A percentile compares a stretch with the other conserved stretches of the same genome.
These are phyloP conservation scores for Pythium rhizo-oryzae DNA, from an alignment of 352 stramenopile genomes.

Conservation along the genomic window DNA sequence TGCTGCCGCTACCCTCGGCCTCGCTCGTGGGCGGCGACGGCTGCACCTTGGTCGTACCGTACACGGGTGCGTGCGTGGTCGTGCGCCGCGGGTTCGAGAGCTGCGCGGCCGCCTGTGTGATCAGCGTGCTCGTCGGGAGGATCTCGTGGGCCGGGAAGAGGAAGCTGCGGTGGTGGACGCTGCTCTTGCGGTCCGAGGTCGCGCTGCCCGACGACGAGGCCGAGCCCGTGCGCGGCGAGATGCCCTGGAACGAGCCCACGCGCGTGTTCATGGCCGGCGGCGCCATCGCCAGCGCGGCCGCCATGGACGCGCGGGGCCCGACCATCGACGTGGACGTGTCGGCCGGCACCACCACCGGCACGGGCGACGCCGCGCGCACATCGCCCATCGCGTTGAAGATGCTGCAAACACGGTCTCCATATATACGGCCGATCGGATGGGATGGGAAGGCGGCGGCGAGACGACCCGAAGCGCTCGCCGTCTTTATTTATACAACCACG, in stretches of 20 bases:
- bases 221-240: constrained; percentile 27
- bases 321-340: constrained; percentile 10
- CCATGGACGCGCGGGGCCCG: constrained; percentile 9
- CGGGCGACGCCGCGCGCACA: constrained; percentile 17
- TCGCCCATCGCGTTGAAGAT: constrained; percentile 26
- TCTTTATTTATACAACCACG: not conserved
- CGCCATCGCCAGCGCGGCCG: not conserved
- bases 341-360: constrained; percentile 15
- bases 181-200: constrained; percentile 34
- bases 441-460: not conserved
- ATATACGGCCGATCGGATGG: not conserved
- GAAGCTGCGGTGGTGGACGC: constrained; percentile 42
- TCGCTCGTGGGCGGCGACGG: constrained; percentile 24
- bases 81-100: constrained; percentile 28
- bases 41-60: constrained; percentile 43
- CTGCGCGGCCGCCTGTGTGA: constrained; percentile 35
- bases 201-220: constrained; percentile 33
- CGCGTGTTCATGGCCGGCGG: not conserved
- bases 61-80: constrained; percentile 31
- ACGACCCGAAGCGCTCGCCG: not conserved
- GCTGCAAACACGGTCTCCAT: not conserved
- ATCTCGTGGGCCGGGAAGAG: constrained; percentile 46
- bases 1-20: constrained; percentile 5
- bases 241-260: constrained; percentile 17
- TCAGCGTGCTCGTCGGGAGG: constrained; percentile 41